Percentiles rank a stretch among this genome's conserved stretches.
Conservation (phyloP, 1,139 yeast species). For the Magnusiomyces tetraspermus region DNA sequence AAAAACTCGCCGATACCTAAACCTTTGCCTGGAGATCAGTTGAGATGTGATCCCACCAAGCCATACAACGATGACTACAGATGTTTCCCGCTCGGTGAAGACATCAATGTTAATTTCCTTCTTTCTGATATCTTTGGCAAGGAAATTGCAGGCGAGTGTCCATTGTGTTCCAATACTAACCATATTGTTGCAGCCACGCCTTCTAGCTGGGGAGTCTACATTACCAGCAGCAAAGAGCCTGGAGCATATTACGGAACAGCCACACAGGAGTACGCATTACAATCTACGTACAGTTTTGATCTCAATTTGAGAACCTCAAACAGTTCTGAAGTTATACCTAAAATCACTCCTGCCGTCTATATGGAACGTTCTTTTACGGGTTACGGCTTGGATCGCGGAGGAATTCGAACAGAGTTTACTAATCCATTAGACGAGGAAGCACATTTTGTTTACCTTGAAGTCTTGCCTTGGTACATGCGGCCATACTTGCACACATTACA, state of each 20-base stretch:
- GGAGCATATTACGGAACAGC: constrained; percentile 8
- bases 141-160: constrained; percentile 53
- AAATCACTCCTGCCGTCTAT: constrained; percentile 50
- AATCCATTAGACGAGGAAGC: constrained; percentile 44
- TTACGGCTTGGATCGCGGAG: constrained; percentile 84
- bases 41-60: constrained; percentile 63
- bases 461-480: constrained; percentile 91
- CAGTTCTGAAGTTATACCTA: constrained; percentile 23
- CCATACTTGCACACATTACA: constrained; percentile 62
- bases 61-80: constrained; percentile 47
- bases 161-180: constrained; percentile 31
- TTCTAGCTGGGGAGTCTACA: constrained; percentile 22
- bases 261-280: constrained; percentile 16
- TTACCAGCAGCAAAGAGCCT: constrained; percentile 9
- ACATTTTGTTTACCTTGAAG: constrained; percentile 59
- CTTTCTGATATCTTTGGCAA: constrained; percentile 64
- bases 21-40: constrained; percentile 57
- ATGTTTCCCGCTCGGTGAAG: constrained; percentile 69
- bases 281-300: constrained; percentile 30
- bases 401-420: constrained; percentile 64
- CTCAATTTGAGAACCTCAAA: constrained; percentile 35
- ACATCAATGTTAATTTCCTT: constrained; percentile 43
- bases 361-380: constrained; percentile 88
- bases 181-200: constrained; percentile 24
- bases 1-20: constrained; percentile 65